Evolutionary conservation across 495 filamentous ascomycete species (phyloP).

Genomic region (Aspergillus heteromorphus): DNA sequence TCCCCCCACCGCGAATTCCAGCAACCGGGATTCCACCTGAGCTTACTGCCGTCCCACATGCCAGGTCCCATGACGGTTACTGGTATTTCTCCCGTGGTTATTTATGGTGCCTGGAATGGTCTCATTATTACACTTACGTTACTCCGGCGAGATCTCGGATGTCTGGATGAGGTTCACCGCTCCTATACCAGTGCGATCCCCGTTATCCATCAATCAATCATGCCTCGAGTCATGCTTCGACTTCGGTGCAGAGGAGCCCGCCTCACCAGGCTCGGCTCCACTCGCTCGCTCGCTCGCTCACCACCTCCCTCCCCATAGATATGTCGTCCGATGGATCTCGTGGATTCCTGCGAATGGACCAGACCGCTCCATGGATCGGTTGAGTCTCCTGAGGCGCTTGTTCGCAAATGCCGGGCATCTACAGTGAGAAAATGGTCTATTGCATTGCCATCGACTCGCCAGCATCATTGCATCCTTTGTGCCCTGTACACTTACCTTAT

Average conservation of each 20-base stretch:
- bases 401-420: no score
- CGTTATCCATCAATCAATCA: no score
- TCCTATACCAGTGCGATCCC: not conserved
- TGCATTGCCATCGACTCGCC: no score
- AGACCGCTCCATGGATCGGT: no score
- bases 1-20: slow-evolving; percentile 6
- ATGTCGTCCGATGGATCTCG: no score
- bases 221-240: not conserved
- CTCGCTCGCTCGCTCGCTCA: no score
- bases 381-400: no score
- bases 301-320: no score
- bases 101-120: not conserved
- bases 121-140: not conserved
- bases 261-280: no score
- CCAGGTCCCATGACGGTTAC: slow-evolving; percentile 4
- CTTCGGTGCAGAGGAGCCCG: not conserved
- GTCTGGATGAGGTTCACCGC: not conserved
- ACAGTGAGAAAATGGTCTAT: no score
- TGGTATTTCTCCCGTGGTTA: not conserved
- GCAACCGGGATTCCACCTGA: slow-evolving; percentile 12
- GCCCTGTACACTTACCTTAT: not conserved
- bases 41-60: slow-evolving; percentile 13
- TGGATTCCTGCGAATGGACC: no score
- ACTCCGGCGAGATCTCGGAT: not conserved
- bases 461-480: no score